phyloP scores from a whole-genome alignment of 352 stramenopile genomes.

The Thraustochytrium sp. region DNA sequence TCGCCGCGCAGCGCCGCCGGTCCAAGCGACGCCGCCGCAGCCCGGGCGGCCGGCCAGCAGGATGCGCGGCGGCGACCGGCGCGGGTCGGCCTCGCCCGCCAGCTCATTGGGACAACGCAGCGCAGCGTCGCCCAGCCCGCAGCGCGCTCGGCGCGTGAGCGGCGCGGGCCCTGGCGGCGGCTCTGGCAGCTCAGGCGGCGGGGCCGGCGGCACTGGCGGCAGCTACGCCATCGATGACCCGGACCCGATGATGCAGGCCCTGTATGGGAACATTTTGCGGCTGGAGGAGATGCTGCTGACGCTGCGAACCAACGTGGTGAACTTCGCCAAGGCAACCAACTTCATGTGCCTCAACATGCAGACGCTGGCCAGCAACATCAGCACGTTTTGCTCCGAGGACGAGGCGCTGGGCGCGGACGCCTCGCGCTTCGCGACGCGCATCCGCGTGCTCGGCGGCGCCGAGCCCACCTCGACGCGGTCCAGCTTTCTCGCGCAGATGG shows the following conservation, averaged over 20 bases:
- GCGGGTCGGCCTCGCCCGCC: too few relatives aligned
- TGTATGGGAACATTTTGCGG: conserved; percentile 25
- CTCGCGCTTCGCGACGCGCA: not conserved
- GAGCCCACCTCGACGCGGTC: not conserved
- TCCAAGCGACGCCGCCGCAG: too few relatives aligned
- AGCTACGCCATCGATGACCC: conserved; percentile 16
- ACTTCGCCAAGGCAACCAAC: conserved; percentile 10
- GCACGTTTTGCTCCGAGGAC: conserved; percentile 18
- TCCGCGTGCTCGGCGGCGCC: not conserved
- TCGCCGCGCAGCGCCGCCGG: too few relatives aligned
- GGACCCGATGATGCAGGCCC: conserved; percentile 39
- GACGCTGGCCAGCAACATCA: conserved; percentile 24
- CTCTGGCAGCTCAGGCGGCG: too few relatives aligned
- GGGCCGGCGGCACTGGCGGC: not conserved
- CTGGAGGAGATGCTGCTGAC: conserved; percentile 8
- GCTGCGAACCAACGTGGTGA: not conserved
- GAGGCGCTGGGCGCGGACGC: conserved; percentile 16
- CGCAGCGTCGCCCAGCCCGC: too few relatives aligned
- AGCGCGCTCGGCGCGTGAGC: not conserved
- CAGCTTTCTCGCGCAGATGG: not conserved
- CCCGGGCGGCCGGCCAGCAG: too few relatives aligned
- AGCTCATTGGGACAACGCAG: too few relatives aligned
- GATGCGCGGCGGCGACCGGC: too few relatives aligned
- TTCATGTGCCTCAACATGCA: conserved; percentile 36
- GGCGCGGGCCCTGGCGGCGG: too few relatives aligned